Conservation (phyloP, 345 rosid genomes). For the Passiflora organensis region DNA sequence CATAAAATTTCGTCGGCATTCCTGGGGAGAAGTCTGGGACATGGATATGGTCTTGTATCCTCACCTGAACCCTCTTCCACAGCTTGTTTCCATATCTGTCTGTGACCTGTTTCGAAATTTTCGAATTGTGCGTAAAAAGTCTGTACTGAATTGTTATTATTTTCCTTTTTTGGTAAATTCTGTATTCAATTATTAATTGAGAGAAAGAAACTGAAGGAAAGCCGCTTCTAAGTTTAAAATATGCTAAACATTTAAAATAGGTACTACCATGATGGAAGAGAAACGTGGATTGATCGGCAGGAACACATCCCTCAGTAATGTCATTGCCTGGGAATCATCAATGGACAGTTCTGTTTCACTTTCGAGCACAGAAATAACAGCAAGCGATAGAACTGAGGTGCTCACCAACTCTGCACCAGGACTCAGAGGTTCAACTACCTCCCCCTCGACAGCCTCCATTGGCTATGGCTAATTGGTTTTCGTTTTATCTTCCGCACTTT, state of each 20-base stretch:
- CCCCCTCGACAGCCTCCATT: constrained; percentile 23
- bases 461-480: not conserved
- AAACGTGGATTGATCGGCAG: constrained; percentile 38
- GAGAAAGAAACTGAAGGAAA: not conserved
- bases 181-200: not conserved
- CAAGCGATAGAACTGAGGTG: constrained; percentile 24
- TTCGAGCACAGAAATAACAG: constrained; percentile 26
- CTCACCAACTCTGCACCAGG: constrained; percentile 30
- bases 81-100: constrained; percentile 21
- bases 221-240: no score
- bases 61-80: constrained; percentile 39
- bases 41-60: constrained; percentile 24
- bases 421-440: constrained; percentile 28
- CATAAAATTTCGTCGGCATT: constrained; percentile 29
- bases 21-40: constrained; percentile 28
- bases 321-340: constrained; percentile 13
- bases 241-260: no score
- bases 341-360: constrained; percentile 18
- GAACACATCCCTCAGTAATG: constrained; percentile 25
- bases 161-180: no score
- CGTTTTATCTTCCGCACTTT: not conserved
- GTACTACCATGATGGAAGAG: constrained; percentile 38
- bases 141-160: no score
- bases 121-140: not conserved
- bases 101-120: constrained; percentile 24